Percentiles rank a stretch among this genome's conserved stretches.
Conservation (phyloP, 345 rosid genomes). For the Clausena lansium region DNA sequence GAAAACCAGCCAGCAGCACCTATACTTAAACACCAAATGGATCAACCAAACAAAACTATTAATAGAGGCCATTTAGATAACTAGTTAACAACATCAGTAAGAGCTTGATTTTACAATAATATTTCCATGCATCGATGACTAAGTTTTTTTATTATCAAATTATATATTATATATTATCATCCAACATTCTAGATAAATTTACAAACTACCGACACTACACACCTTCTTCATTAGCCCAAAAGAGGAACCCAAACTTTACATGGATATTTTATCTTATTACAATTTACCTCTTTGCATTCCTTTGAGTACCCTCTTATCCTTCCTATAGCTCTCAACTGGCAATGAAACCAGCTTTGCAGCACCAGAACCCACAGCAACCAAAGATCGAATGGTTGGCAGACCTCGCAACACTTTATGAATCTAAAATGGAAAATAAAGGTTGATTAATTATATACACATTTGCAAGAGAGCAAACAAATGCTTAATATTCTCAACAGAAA, state of each 20-base stretch:
- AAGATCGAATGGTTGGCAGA: slow-evolving; percentile 73
- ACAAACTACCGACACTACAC: background rate
- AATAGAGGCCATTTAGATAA: background rate
- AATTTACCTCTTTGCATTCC: slow-evolving; percentile 92
- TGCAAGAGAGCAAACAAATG: slow-evolving; percentile 14
- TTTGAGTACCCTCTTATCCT: slow-evolving; percentile 77
- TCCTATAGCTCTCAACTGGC: slow-evolving; percentile 86
- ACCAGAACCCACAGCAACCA: slow-evolving; percentile 73
- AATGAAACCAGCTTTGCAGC: slow-evolving; percentile 77
- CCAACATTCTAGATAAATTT: background rate
- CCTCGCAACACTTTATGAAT: slow-evolving; percentile 68
- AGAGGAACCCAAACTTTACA: background rate
- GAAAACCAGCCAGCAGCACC: background rate
- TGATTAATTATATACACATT: slow-evolving; percentile 11
- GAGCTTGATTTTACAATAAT: background rate
- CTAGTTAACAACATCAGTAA: background rate
- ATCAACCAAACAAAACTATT: background rate
- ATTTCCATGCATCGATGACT: background rate
- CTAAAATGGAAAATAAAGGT: slow-evolving; percentile 32
- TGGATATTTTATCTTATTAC: slow-evolving; percentile 8
- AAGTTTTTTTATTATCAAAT: background rate
- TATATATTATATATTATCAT: background rate
- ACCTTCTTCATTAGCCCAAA: background rate
- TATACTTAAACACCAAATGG: background rate
- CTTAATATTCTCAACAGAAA: slow-evolving; percentile 12